phyloP scores from a whole-genome alignment of 1,284 basidiomycete species.

The Ceratobasidium theobromae region DNA sequence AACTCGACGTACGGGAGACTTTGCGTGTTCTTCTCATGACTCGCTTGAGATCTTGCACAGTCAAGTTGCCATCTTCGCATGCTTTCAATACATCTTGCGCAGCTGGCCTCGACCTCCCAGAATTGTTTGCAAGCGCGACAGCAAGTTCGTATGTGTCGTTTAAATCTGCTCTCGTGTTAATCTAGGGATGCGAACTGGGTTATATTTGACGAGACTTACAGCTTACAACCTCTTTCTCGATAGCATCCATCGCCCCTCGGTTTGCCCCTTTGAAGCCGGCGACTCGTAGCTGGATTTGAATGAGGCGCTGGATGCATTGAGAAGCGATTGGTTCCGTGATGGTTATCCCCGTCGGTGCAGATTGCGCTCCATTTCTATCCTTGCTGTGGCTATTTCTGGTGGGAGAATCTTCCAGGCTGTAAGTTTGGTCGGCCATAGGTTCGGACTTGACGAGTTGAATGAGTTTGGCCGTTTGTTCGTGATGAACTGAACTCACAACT shows the following conservation, averaged over 20 bases:
- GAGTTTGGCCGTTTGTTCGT: neutral
- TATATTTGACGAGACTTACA: neutral
- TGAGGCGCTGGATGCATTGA: conserved; percentile 18
- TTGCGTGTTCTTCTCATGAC: conserved; percentile 28
- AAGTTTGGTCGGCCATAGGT: conserved; percentile 6
- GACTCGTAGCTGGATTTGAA: conserved; percentile 16
- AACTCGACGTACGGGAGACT: conserved; percentile 10
- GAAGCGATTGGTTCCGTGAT: conserved; percentile 24
- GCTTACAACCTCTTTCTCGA: conserved; percentile 41
- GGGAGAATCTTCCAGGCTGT: conserved; percentile 14
- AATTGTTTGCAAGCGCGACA: conserved; percentile 23
- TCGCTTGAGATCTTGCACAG: conserved; percentile 11
- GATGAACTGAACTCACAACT: too few species aligned
- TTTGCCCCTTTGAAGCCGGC: conserved; percentile 28
- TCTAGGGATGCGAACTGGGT: conserved; percentile 33
- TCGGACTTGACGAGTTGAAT: neutral
- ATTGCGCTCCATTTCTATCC: neutral
- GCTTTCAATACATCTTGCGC: conserved; percentile 33
- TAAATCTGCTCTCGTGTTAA: conserved; percentile 39
- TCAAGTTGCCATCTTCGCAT: conserved; percentile 30
- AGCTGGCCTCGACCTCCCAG: conserved; percentile 12
- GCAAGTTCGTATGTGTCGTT: conserved; percentile 26
- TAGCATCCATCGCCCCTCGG: conserved; percentile 35
- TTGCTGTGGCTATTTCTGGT: neutral
- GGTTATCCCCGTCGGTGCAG: conserved; percentile 1